Base-by-base conservation (phyloP, 116 monocot genomes). In the Cymodocea nodosa region DNA sequence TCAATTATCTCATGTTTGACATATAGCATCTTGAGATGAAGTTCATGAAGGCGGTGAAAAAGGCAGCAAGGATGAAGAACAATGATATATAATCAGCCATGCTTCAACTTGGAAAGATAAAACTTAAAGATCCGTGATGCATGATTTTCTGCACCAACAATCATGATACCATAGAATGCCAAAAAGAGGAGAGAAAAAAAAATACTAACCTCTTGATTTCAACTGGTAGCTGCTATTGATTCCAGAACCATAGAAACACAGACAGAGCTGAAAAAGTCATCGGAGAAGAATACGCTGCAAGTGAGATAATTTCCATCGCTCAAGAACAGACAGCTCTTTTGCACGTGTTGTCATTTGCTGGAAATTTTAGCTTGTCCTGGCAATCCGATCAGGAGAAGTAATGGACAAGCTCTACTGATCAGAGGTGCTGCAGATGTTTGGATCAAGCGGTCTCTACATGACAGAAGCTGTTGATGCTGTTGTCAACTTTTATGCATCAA, bases 201-300 rank as follows among this genome's bases (percentile, higher is more conserved):
- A 19, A 63, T 44, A 6, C 48, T 4, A 5, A 35, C 44, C 34
- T 52, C n/a, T 17, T 50, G 10, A 15, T 66, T 23, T 15, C 82
- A 94, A 89, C 86, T 35, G 86, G 86, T 86, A 24, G 75, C 84
- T 0, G 72, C 83, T 35, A 82, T 94, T 50, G 94, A 94, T 60
- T 84, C 94, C 15, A 89, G 80, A 44, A 89, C 86, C 19, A 78
- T 86, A 67, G 89, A 94, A 60, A 70, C 84, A 63, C 79, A 89
- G 8, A 39, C 65, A 25, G 89, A 94, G 73, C 74, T 94, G 52
- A 89, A 84, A 73, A 94, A 77, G 71, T 68, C 53, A 11, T 61
- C 89, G 4, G 71, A 82, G 12, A 86, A 84, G 39, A 79, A 70
- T 71, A 77, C 81, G 22, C 66, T 89, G 25, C 81, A 93, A 76